Conservation (phyloP, 2,329 filamentous ascomycete species). For the Colletotrichum coccodes region DNA sequence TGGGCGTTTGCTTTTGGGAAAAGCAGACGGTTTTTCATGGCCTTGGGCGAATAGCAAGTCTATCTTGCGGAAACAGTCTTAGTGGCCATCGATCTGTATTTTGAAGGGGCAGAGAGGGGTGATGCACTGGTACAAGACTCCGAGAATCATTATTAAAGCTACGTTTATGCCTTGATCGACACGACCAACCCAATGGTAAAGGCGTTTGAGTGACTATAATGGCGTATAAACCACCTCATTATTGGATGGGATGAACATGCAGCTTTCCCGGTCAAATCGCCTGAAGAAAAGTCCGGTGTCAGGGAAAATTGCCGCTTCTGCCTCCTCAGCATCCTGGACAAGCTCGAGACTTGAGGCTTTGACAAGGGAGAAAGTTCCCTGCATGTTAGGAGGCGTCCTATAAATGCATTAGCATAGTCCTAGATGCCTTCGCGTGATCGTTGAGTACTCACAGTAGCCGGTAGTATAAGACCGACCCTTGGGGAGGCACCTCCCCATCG, state of each 20-base stretch:
- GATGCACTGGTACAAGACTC: not conserved
- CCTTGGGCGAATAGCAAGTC: not conserved
- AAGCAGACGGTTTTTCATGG: not conserved
- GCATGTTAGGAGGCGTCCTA: slow-evolving; percentile 30
- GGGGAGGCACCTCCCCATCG: slow-evolving; percentile 67
- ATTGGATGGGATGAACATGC: slow-evolving; percentile 69
- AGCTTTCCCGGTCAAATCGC: slow-evolving; percentile 75
- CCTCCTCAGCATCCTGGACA: slow-evolving; percentile 21
- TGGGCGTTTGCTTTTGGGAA: not conserved
- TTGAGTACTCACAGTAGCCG: slow-evolving; percentile 18
- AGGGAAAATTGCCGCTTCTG: slow-evolving; percentile 65
- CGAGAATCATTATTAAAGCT: not conserved
- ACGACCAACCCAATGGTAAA: not conserved
- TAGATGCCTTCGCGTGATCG: slow-evolving; percentile 37
- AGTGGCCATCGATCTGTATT: not conserved
- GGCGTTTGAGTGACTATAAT: not conserved
- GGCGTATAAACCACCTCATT: slow-evolving; percentile 25
- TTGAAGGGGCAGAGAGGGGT: not conserved
- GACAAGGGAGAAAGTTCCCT: slow-evolving; percentile 29
- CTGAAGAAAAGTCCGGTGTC: slow-evolving; percentile 90
- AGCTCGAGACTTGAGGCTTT: slow-evolving; percentile 31
- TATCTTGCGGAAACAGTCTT: not conserved
- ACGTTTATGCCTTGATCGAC: not conserved
- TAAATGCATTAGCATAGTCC: not conserved
- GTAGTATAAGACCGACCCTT: slow-evolving; percentile 21